Conservation (phyloP, 768 basidiomycete species). For the Termitomyces sp. region DNA sequence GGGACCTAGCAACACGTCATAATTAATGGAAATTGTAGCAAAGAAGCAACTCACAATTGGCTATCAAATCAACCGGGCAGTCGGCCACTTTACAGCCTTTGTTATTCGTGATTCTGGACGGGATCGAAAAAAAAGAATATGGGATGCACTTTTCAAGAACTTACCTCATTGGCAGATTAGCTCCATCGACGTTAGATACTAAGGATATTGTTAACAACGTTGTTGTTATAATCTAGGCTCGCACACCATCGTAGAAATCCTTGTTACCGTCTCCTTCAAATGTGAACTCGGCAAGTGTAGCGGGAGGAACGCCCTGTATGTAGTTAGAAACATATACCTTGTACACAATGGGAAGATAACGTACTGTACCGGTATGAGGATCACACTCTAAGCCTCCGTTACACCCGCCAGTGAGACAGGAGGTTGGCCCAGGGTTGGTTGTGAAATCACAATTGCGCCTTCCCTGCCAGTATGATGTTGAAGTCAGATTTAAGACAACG, state of each 20-base stretch:
- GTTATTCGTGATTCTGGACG: constrained; percentile 36
- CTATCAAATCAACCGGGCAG: constrained; percentile 48
- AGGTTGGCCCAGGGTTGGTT: constrained; percentile 38
- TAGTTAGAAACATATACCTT: background rate
- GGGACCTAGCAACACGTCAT: constrained; percentile 27
- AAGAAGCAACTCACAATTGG: constrained; percentile 26
- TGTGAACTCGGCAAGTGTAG: constrained; percentile 64
- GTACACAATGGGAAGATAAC: background rate
- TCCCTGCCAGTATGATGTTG: constrained; percentile 31
- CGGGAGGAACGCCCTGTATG: constrained; percentile 54
- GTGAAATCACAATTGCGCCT: constrained; percentile 61
- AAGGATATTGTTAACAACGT: background rate
- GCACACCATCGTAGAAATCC: constrained; percentile 60
- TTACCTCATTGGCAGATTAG: constrained; percentile 42
- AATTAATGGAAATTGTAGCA: too few species aligned
- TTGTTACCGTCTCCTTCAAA: constrained; percentile 31
- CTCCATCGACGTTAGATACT: constrained; percentile 61
- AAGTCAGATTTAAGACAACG: background rate
- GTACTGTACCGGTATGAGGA: constrained; percentile 42
- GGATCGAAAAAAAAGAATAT: background rate
- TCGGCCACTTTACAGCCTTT: constrained; percentile 39
- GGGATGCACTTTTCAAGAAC: background rate
- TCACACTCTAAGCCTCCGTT: constrained; percentile 54
- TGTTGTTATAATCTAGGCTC: background rate
- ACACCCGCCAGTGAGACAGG: background rate